Base-by-base conservation (phyloP, 1,284 basidiomycete species). In the Boletellus deceptivus region DNA sequence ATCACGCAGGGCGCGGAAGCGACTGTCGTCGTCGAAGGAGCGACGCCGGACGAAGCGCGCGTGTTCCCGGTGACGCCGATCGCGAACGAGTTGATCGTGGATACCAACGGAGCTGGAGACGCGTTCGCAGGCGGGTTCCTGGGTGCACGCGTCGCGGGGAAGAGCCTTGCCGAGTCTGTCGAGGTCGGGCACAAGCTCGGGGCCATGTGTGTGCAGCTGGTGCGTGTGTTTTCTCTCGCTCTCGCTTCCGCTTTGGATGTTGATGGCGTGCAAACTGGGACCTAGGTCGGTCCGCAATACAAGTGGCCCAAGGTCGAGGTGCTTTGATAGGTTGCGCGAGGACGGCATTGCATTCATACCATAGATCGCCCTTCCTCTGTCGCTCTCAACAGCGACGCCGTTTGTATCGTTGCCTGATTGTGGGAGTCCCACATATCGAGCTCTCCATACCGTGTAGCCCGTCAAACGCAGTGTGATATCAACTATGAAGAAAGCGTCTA, bases 41-140 rank as follows among this genome's bases (percentile, higher is more conserved):
- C 74, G 37, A 76, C 82, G 13, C 75, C 81, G 3, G 77, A 82
- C 22, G 69, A 63, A 38, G 72, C 77, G 13, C 79, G 79, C 77
- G 70, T 76, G 13, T 89, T 77, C 73, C 62, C 76, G 31, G 91
- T 96, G 43, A 69, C 76, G 51, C 75, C 81, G 45, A 76, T 98
- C 55, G 64, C 72, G 47, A 76, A 78, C 57, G 80, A 79, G 51
- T 69, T 88, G 69, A 96, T 99, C 62, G 86, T 98, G 53, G 97
- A 99, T 72, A 99, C 97, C 51, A 99, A 99, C 73, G 97, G 93
- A 48, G 97, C 97, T n/a, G 97, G 97, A 47, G 97, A 99, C 70
- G 94, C 93, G 46, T 99, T 99, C 62, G 93, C 94, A n/a, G 97
- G 97, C 56, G 97, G 93, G 43, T 95, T 98, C 77, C 70, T 98